These are phyloP conservation scores for Dothistroma septosporum DNA, from an alignment of 2,329 filamentous ascomycete species.

Conservation along the genomic window DNA sequence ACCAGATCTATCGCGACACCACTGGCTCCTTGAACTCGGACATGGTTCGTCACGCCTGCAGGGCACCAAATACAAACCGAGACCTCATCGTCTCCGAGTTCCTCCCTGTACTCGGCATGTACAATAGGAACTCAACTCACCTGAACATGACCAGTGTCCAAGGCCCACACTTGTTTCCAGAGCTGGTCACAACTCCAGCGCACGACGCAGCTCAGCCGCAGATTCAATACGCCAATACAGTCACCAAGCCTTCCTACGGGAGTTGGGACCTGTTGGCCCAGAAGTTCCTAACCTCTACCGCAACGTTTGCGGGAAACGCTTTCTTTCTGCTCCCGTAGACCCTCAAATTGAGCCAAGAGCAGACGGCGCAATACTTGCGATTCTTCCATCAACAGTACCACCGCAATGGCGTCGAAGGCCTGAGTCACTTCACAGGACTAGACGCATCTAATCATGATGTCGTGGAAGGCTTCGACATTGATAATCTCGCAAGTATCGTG, in stretches of 20 bases:
- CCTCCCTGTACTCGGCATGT: too few relatives aligned
- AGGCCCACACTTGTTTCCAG: too few relatives aligned
- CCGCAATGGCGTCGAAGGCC: neutral
- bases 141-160: too few relatives aligned
- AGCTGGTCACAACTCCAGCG: too few relatives aligned
- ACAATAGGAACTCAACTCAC: too few relatives aligned
- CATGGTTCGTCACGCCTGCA: neutral
- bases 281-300: too few relatives aligned
- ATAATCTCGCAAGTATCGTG: neutral
- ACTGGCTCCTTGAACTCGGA: neutral
- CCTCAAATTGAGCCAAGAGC: neutral
- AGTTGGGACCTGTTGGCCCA: too few relatives aligned
- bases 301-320: neutral
- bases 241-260: too few relatives aligned
- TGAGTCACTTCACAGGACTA: neutral
- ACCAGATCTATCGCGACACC: neutral
- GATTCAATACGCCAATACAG: too few relatives aligned
- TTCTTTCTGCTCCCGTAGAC: neutral
- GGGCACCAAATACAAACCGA: neutral
- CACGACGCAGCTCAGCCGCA: too few relatives aligned
- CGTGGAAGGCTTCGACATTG: neutral
- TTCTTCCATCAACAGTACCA: neutral
- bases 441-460: neutral
- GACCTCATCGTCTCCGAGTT: neutral
- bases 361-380: neutral